Evolutionary conservation across 2,329 filamentous ascomycete genomes (phyloP).

Genomic region (Niveomyces coronatus): DNA sequence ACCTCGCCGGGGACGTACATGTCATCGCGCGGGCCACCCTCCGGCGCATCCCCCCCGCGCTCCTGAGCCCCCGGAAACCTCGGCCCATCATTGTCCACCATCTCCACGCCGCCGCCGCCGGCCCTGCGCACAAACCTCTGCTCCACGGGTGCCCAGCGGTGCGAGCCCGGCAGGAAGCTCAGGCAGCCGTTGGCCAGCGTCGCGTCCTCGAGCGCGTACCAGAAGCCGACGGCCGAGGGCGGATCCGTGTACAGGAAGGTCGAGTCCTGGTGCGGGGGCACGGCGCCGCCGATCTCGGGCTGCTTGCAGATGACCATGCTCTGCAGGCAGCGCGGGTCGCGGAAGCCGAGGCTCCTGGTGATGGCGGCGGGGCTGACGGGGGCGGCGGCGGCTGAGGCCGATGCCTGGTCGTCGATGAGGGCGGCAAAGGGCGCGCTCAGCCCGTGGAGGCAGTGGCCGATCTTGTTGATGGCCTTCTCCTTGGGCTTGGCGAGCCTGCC

Average conservation of each 20-base stretch:
- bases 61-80: constrained; percentile 50
- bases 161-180: constrained; percentile 74
- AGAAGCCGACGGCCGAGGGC: constrained; percentile 86
- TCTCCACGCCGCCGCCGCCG: constrained; percentile 50
- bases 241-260: constrained; percentile 87
- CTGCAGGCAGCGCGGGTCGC: constrained; percentile 69
- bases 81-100: constrained; percentile 57
- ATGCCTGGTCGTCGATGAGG: constrained; percentile 40
- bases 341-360: constrained; percentile 61
- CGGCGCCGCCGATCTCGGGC: constrained; percentile 86
- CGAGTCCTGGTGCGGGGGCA: constrained; percentile 84
- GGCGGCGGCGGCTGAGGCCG: constrained; percentile 21
- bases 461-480: constrained; percentile 78
- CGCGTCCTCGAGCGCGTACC: constrained; percentile 94
- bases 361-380: constrained; percentile 45
- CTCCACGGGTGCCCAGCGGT: constrained; percentile 59
- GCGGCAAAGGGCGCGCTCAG: constrained; percentile 56
- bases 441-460: constrained; percentile 66
- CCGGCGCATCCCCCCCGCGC: constrained; percentile 25
- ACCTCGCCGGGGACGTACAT: constrained; percentile 76
- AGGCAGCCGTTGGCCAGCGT: constrained; percentile 80
- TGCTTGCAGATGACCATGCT: constrained; percentile 99
- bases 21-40: constrained; percentile 31
- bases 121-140: constrained; percentile 64
- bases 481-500: constrained; percentile 69